Percentiles rank a stretch among this genome's conserved stretches.
phyloP scores from a whole-genome alignment of 441 rosid species.

The Eutrema salsugineum region DNA sequence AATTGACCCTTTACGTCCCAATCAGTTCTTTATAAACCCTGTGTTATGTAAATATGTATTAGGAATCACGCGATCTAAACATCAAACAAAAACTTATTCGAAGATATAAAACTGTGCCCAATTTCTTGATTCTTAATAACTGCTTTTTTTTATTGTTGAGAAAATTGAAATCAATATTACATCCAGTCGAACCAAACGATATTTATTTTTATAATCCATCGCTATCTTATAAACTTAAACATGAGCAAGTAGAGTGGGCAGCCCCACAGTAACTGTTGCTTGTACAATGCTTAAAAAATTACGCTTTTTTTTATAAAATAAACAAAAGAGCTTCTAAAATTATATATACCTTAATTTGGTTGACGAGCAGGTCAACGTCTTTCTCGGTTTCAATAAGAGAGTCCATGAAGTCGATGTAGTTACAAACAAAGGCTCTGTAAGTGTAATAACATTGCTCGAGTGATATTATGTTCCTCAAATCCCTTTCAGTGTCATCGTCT shows the following conservation, averaged over 20 bases:
- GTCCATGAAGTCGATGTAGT: neutral
- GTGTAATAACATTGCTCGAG: constrained; percentile 23
- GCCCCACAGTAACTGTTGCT: no score
- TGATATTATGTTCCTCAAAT: constrained; percentile 9
- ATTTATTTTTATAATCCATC: no score
- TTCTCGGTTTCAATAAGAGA: neutral
- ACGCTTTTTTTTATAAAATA: no score
- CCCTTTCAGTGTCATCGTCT: constrained; percentile 1
- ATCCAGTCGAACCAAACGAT: no score
- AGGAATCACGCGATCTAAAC: neutral
- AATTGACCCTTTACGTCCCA: neutral
- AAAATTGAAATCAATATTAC: no score
- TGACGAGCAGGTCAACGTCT: neutral
- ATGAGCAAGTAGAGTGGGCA: no score
- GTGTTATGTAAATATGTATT: neutral
- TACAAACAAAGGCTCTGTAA: neutral
- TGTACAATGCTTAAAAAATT: no score
- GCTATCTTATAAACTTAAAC: no score
- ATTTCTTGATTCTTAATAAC: no score
- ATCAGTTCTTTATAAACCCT: no score
- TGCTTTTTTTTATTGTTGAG: no score
- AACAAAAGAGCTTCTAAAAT: neutral
- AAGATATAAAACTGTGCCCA: no score
- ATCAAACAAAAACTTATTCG: neutral
- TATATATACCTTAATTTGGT: neutral